Percentiles rank a stretch among this genome's conserved stretches.
phyloP scores from a whole-genome alignment of 225 moss, liverwort and hornwort species.

The Physcomitrellopsis africana region DNA sequence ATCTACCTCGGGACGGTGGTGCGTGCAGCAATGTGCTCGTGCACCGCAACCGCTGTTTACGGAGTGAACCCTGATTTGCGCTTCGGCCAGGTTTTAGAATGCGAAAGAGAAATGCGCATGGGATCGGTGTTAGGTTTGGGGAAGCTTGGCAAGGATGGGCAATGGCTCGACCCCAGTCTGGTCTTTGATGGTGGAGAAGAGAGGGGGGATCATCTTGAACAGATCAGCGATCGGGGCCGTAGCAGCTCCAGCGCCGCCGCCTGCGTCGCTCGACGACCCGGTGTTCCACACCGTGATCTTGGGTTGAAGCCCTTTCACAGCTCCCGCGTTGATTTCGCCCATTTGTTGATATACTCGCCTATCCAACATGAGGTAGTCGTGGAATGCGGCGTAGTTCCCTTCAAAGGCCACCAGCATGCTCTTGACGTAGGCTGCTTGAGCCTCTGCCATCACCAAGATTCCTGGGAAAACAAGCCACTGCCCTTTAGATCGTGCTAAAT shows the following conservation, averaged over 20 bases:
- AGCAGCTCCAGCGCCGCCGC: background rate
- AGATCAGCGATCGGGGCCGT: conserved; percentile 6
- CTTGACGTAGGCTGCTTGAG: conserved; percentile 46
- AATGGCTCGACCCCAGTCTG: conserved; percentile 46
- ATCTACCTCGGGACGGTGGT: no score
- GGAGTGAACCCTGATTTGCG: no score
- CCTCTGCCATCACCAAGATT: conserved; percentile 43
- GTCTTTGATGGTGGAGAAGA: conserved; percentile 59
- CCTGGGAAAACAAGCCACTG: conserved; percentile 22
- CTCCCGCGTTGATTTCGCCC: conserved; percentile 59
- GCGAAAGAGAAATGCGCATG: no score
- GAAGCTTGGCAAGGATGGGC: conserved; percentile 23
- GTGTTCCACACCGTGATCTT: conserved; percentile 66
- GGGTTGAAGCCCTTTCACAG: conserved; percentile 51
- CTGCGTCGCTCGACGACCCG: conserved; percentile 16
- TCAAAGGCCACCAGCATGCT: conserved; percentile 52
- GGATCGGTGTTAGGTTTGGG: background rate
- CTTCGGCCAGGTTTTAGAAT: no score
- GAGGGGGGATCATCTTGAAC: conserved; percentile 56
- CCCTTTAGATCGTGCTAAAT: no score
- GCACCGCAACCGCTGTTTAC: no score
- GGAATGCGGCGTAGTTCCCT: conserved; percentile 51
- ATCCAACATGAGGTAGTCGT: conserved; percentile 58
- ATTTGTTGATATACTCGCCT: conserved; percentile 60
- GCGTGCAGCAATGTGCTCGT: no score